Conservation (phyloP, 768 basidiomycete genomes). For the Amanita thiersii region DNA sequence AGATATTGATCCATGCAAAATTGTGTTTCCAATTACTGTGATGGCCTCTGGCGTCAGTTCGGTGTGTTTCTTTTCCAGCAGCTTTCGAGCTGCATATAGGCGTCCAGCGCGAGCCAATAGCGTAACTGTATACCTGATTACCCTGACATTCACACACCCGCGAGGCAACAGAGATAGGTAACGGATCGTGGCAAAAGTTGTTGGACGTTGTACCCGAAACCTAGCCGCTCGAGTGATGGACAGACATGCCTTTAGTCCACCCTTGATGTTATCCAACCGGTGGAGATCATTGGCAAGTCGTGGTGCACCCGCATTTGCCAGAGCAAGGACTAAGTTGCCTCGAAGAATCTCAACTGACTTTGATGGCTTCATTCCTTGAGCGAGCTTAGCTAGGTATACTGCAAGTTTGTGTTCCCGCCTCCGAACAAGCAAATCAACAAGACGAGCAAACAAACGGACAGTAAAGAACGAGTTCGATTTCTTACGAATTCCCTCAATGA, state of each 20-base stretch:
- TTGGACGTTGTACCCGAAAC: slow-evolving; percentile 18
- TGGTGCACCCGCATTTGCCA: slow-evolving; percentile 24
- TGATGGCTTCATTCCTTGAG: slow-evolving; percentile 13
- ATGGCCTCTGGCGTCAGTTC: slow-evolving; percentile 21
- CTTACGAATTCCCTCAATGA: slow-evolving; percentile 31
- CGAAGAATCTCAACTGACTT: slow-evolving; percentile 20
- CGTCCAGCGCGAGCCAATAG: slow-evolving; percentile 35
- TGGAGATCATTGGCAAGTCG: slow-evolving; percentile 17
- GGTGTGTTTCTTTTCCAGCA: slow-evolving; percentile 24
- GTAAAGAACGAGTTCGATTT: slow-evolving; percentile 31
- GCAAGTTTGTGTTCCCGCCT: slow-evolving; percentile 31
- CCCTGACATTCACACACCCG: slow-evolving; percentile 17
- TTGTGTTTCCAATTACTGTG: slow-evolving; percentile 47
- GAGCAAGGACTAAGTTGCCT: slow-evolving; percentile 20
- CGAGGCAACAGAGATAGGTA: slow-evolving; percentile 18
- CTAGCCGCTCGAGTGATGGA: slow-evolving; percentile 15
- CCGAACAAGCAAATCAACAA: slow-evolving; percentile 31
- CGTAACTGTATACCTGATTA: slow-evolving; percentile 24
- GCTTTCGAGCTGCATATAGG: slow-evolving; percentile 31
- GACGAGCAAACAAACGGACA: slow-evolving; percentile 25
- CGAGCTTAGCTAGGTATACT: slow-evolving; percentile 18
- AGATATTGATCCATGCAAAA: slow-evolving; percentile 38
- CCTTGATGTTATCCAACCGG: slow-evolving; percentile 4
- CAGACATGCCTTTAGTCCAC: slow-evolving; percentile 13
- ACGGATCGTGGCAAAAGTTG: slow-evolving; percentile 11